Percentiles rank a stretch among this genome's conserved stretches.
Evolutionary conservation across 805 yeast genomes (phyloP).

Genomic region (Candida boidinii): DNA sequence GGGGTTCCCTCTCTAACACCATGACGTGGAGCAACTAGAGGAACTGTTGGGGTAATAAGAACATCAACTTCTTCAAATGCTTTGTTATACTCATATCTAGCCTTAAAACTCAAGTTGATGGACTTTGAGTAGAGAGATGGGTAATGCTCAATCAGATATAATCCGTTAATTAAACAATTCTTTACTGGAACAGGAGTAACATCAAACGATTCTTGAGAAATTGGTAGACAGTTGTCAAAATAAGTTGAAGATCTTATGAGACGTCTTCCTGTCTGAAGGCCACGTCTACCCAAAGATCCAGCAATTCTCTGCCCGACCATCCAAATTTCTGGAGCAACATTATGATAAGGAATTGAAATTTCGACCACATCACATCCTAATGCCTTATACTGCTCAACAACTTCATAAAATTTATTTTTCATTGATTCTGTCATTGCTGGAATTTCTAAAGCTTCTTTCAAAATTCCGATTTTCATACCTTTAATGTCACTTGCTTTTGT

Average conservation of each 20-base stretch:
- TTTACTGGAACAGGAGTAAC: constrained; percentile 12
- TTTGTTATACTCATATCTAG: constrained; percentile 22
- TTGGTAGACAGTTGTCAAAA: constrained; percentile 10
- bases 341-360: constrained; percentile 27
- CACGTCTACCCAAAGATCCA: constrained; percentile 11
- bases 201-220: constrained; percentile 13
- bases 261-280: constrained; percentile 15
- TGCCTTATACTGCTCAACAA: constrained; percentile 19
- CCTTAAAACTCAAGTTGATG: constrained; percentile 23
- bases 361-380: constrained; percentile 27
- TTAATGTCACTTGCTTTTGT: constrained; percentile 12
- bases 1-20: constrained; percentile 18
- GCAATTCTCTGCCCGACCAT: constrained; percentile 23
- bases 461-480: constrained; percentile 25
- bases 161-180: constrained; percentile 22
- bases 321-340: constrained; percentile 30
- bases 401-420: constrained; percentile 17
- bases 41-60: constrained; percentile 25
- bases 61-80: constrained; percentile 24
- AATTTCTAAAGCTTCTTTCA: constrained; percentile 27
- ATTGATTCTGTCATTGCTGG: constrained; percentile 23
- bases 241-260: constrained; percentile 12
- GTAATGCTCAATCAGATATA: constrained; percentile 21
- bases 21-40: constrained; percentile 22
- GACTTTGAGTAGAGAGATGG: constrained; percentile 27